Evolutionary conservation across 768 basidiomycete genomes (phyloP).

Genomic region (Xanthoconium stramineum): DNA sequence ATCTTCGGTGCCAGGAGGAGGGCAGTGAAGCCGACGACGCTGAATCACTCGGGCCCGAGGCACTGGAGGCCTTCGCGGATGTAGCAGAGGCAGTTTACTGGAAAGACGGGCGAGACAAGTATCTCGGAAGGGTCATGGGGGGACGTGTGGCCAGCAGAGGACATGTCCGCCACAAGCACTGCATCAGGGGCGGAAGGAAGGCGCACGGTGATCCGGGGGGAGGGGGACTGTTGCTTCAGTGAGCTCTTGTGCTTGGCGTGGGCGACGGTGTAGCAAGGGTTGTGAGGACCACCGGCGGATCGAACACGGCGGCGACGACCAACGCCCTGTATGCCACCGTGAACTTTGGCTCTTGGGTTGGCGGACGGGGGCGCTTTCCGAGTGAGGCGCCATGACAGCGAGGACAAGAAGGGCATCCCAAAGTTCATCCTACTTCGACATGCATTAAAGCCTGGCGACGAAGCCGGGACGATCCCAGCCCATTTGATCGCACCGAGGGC

Average conservation of each 20-base stretch:
- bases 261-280: constrained; percentile 34
- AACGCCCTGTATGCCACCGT: constrained; percentile 30
- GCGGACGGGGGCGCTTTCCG: constrained; percentile 31
- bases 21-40: no score
- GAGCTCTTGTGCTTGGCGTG: constrained; percentile 38
- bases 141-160: constrained; percentile 7
- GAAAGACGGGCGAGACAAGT: constrained; percentile 21
- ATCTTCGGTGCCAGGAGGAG: no score
- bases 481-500: constrained; percentile 41
- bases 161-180: background rate
- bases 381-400: constrained; percentile 2
- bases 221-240: constrained; percentile 9
- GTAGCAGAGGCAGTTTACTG: constrained; percentile 17
- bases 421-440: no score
- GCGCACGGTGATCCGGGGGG: constrained; percentile 24
- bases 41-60: constrained; percentile 29
- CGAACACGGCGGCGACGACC: constrained; percentile 41
- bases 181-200: constrained; percentile 24
- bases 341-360: constrained; percentile 17
- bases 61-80: constrained; percentile 27
- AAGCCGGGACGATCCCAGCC: no score
- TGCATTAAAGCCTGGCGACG: no score
- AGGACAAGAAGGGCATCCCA: no score
- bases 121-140: constrained; percentile 22
- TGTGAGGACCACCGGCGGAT: constrained; percentile 24